Percentiles rank a stretch among this genome's conserved stretches.
phyloP scores from a whole-genome alignment of 352 stramenopile genomes.

The Thalassiosira mediterranea region DNA sequence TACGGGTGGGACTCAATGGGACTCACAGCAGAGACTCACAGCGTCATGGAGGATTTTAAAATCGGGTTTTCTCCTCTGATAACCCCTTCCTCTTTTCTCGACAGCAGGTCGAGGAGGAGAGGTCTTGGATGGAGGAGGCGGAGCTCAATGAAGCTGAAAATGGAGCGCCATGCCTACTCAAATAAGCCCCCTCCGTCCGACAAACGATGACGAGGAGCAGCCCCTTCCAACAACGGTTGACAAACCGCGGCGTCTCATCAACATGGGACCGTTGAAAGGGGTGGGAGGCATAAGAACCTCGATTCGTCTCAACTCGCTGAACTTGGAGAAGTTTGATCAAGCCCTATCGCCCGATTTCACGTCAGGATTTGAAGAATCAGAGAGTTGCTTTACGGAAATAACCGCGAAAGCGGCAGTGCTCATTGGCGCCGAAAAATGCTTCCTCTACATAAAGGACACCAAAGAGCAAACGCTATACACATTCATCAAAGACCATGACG shows the following conservation, averaged over 20 bases:
- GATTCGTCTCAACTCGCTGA: constrained; percentile 33
- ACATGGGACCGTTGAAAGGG: not conserved
- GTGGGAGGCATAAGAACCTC: constrained; percentile 17
- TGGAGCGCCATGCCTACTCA: constrained; percentile 33
- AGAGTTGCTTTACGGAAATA: constrained; percentile 54
- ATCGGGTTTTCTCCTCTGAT: too few relatives aligned
- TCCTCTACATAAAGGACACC: constrained; percentile 51
- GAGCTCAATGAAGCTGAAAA: not conserved
- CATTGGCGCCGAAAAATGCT: constrained; percentile 53
- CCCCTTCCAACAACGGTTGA: not conserved
- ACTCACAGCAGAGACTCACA: too few relatives aligned
- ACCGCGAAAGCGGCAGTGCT: constrained; percentile 51
- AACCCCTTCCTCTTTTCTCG: too few relatives aligned
- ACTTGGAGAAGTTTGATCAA: constrained; percentile 56
- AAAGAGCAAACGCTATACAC: constrained; percentile 58
- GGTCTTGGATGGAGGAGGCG: not conserved
- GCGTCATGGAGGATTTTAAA: too few relatives aligned
- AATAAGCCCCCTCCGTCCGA: constrained; percentile 30
- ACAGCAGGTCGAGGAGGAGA: not conserved
- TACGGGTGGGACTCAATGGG: too few relatives aligned
- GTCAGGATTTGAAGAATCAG: constrained; percentile 58
- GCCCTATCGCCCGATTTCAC: constrained; percentile 49
- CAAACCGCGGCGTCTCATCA: not conserved
- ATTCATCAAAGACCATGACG: constrained; percentile 44
- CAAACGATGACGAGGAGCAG: constrained; percentile 8